Evolutionary conservation across 148 eudicot species (phyloP).

Genomic region (Camellia granthamiana): DNA sequence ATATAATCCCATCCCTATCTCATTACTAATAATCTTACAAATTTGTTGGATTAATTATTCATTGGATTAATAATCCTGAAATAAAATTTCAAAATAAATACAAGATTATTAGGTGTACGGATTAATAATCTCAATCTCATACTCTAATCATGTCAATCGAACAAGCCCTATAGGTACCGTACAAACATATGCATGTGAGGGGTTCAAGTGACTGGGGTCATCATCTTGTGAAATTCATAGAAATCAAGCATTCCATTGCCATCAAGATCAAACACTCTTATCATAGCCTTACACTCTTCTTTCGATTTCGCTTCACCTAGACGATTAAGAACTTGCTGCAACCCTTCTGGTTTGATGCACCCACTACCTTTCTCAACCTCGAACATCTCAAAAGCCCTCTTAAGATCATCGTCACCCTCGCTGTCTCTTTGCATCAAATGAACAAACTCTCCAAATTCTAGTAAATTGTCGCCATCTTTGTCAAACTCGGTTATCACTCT

Average conservation of each 20-base stretch:
- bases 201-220: slow-evolving; percentile 22
- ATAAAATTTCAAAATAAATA: too few species aligned
- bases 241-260: slow-evolving; percentile 68
- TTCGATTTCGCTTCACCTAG: slow-evolving; percentile 46
- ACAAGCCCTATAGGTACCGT: too few species aligned
- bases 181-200: not conserved
- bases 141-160: too few species aligned
- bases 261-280: slow-evolving; percentile 50
- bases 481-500: slow-evolving; percentile 44
- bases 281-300: slow-evolving; percentile 52
- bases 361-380: slow-evolving; percentile 58
- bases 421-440: slow-evolving; percentile 31
- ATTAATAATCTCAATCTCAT: too few species aligned
- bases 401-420: slow-evolving; percentile 34
- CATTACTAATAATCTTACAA: too few species aligned
- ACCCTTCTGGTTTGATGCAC: slow-evolving; percentile 55
- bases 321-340: slow-evolving; percentile 45
- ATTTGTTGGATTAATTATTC: too few species aligned
- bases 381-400: slow-evolving; percentile 60
- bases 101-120: too few species aligned
- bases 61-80: too few species aligned
- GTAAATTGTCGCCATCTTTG: slow-evolving; percentile 36
- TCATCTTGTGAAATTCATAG: slow-evolving; percentile 59
- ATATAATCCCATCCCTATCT: too few species aligned
- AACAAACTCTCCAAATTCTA: slow-evolving; percentile 47